A percentile compares a stretch with the other conserved stretches of the same genome.
These are phyloP conservation scores for Trypanosoma mega DNA, from an alignment of 208 protist genomes.

Conservation along the genomic window DNA sequence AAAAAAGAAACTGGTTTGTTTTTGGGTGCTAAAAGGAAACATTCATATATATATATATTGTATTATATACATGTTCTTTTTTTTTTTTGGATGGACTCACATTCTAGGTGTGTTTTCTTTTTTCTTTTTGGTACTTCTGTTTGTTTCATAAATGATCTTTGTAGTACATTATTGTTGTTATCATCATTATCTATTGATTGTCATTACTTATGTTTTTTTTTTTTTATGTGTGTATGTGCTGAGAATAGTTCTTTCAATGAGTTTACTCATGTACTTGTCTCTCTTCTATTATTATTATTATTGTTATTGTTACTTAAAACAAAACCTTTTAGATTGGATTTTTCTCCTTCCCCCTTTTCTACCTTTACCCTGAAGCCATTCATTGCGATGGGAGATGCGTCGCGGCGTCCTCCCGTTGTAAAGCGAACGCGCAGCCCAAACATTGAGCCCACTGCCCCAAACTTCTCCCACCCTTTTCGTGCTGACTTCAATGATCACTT, in stretches of 20 bases:
- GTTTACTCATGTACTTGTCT: too few relatives aligned
- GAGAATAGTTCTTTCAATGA: too few relatives aligned
- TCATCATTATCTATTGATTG: background rate
- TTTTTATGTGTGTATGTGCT: too few relatives aligned
- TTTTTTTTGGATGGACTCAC: too few relatives aligned
- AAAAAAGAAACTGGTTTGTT: background rate
- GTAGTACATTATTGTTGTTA: too few relatives aligned
- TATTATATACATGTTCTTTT: background rate
- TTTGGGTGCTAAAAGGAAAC: background rate
- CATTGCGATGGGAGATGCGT: background rate
- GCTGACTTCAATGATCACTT: constrained; percentile 86
- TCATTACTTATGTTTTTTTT: background rate
- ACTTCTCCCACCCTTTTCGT: constrained; percentile 38
- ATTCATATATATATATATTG: background rate
- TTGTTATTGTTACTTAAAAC: too few relatives aligned
- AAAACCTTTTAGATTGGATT: too few relatives aligned
- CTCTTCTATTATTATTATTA: too few relatives aligned
- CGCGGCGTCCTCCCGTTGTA: background rate
- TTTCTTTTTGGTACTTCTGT: background rate
- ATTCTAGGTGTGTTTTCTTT: background rate
- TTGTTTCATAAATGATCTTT: background rate
- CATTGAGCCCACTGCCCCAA: background rate
- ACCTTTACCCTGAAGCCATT: too few relatives aligned
- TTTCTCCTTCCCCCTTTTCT: too few relatives aligned
- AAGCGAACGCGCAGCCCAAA: background rate